Evolutionary conservation across 2,329 filamentous ascomycete genomes (phyloP), one percentile per base, ranked within the genome.

Genomic region (Stenocarpella maydis): DNA sequence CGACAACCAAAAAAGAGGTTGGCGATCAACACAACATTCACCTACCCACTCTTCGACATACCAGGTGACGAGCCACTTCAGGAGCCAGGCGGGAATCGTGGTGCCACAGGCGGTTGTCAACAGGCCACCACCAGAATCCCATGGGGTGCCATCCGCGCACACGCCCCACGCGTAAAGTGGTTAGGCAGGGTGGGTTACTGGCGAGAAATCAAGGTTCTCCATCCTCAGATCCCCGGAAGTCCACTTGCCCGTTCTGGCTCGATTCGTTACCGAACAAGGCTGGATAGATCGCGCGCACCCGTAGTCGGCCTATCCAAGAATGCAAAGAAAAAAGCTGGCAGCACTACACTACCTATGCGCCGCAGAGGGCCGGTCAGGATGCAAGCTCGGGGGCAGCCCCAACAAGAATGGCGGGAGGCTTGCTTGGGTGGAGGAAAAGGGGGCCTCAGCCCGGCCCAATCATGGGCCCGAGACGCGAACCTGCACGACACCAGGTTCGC

Each of bases 111-210:
- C 31, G 50, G 28, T 53, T 55, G 65, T 67, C 53, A 39, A 58
- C 50, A 49, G 43, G 58, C 58, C 58, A 63, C 58, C 58, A 63
- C 58, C 58, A 63, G 41, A 49, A 49, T 41, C 58, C 41, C 58
- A 63, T 63, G 58, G 58, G 58, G 58, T 63, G 41, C n/a, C 58
- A 63, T 47, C 43, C 58, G 58, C 43, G 28, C 28, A 24, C 43
- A 24, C 53, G 58, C 55, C 65, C 65, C 69, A 71, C 69, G 66
- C 69, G 69, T 69, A 66, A 65, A 63, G 66, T 63, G 41, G 37
- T 45, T 43, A 43, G 54, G 14, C 19, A 43, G 39, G 54, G 58
- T 63, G 58, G 58, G 58, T 53, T 66, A 37, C 52, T 41, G n/a
- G 19, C 31, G 41, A 63, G 58, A 37, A 60, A 63, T 63, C 66